Base-by-base conservation (phyloP, 768 basidiomycete species). In the Lentinula lateritia region DNA sequence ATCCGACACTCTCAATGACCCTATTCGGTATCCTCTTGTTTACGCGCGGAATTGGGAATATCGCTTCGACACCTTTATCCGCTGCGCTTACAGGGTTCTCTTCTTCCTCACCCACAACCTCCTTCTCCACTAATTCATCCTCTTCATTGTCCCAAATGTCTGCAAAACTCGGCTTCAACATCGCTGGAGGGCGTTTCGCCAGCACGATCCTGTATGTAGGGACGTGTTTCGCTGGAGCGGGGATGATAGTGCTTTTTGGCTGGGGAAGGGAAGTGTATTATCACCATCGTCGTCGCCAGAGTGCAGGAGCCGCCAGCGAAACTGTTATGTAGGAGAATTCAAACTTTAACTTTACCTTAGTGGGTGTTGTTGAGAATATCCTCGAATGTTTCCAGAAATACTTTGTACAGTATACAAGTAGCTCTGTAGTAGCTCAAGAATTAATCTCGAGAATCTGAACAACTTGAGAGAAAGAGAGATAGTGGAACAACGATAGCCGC, bases 211-310 rank as follows among this genome's bases (percentile, higher is more conserved):
- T 72, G 15, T 74, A 72, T 58, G 62, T 67, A 3, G 72, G 73
- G 18, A 65, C 67, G 3, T 71, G 69, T 60, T 73, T 74, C 58
- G 73, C 72, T n/a, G 68, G 66, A 1, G 71, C 73, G 13, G 68
- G 68, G 16, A 54, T 64, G 2, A 41, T 72, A 8, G 62, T 68
- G 10, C 56, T 63, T 34, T 15, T 69, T 5, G 73, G 73, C 2
- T 74, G 71, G 70, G 55, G 35, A 18, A 58, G 64, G 55, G 60
- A 68, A 39, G 53, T 63, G 2, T 15, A 35, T 6, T 60, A 55
- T 6, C 38, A 16, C 6, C 34, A 34, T 32, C 15, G 6, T 23
- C 50, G 50, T 28, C 28, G 28, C 28, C 28, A 28, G 28, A 28
- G 28, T 28, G 28, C 28, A 28, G 28, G 28, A 28, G 3, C 28